Evolutionary conservation across 2,329 filamentous ascomycete species (phyloP).

Genomic region (Ilyonectria robusta): DNA sequence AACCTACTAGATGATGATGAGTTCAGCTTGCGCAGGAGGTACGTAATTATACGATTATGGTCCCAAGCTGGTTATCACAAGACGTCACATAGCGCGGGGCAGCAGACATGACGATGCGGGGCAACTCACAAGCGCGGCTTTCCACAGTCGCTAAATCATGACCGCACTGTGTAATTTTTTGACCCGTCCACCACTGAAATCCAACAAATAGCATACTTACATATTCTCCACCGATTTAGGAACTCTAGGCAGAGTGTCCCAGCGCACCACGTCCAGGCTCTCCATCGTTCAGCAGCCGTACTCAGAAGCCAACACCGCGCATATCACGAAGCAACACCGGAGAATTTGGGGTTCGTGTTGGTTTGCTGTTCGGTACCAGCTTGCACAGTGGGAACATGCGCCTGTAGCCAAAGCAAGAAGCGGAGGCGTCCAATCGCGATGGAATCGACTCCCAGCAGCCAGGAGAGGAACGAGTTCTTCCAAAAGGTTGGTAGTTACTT

Average conservation of each 20-base stretch:
- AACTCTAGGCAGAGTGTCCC: constrained; percentile 7
- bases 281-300: not conserved
- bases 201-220: not conserved
- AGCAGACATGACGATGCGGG: constrained; percentile 3
- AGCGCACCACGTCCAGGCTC: not conserved
- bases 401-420: constrained; percentile 35
- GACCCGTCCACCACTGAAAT: constrained; percentile 7
- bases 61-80: not conserved
- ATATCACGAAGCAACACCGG: not conserved
- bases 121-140: not conserved
- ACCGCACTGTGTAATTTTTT: not conserved
- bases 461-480: constrained; percentile 51
- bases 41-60: not conserved
- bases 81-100: not conserved
- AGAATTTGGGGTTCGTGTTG: constrained; percentile 37
- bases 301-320: not conserved
- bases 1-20: not conserved
- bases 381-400: constrained; percentile 37
- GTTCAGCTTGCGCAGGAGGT: not conserved
- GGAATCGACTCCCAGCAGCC: constrained; percentile 42
- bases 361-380: constrained; percentile 24
- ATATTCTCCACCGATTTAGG: constrained; percentile 20
- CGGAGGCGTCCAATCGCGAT: constrained; percentile 43
- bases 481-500: constrained; percentile 42
- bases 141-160: not conserved